Base-by-base conservation (phyloP, 139 green algal species). In the Micractinium conductrix region DNA sequence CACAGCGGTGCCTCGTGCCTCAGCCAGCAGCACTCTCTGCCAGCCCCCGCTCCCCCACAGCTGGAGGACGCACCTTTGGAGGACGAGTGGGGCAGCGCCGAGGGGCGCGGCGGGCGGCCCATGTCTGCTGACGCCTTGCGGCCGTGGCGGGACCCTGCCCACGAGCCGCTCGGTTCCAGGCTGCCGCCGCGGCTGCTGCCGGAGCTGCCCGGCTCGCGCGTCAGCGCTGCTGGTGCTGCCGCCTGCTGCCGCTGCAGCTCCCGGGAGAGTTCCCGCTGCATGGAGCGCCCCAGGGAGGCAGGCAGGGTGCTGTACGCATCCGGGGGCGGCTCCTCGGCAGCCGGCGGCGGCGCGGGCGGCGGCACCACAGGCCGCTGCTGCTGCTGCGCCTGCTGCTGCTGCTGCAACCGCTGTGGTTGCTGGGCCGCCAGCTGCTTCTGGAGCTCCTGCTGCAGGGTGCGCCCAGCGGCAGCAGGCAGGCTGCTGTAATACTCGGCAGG, bases 221-320 rank as follows among this genome's bases (percentile, higher is more conserved):
- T 2, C n/a, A 28, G 40, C 14, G 40, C 42, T 2, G 35, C 35
- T 21, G 1, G 33, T 33, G 26, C 37, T 35, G 68, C 68, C 12
- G 33, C n/a, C 21, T 45, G 58, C 58, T 53, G 79, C 79, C 33
- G 21, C 37, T 62, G 33, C 68, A 87, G 63, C 53, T 83, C 24
- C 22, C 28, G 37, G 4, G 38, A 28, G 53, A 87, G 75, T 26
- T 87, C 22, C 0, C 40, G 48, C 60, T 67, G 81, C 58, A 86
- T n/a, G 21, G 48, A 43, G 7, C 70, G 81, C 1, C 82, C 82
- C 45, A 82, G 28, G 4, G 71, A 37, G 37, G 82, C 82, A 1
- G 82, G 82, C 82, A 87, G 74, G 35, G 48, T 87, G 63, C 33
- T 73, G 75, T 83, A 87, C 14, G 75, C 44, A 35, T 58, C 50